Conservation (phyloP, 2,329 filamentous ascomycete species). For the Claviceps sp. region DNA sequence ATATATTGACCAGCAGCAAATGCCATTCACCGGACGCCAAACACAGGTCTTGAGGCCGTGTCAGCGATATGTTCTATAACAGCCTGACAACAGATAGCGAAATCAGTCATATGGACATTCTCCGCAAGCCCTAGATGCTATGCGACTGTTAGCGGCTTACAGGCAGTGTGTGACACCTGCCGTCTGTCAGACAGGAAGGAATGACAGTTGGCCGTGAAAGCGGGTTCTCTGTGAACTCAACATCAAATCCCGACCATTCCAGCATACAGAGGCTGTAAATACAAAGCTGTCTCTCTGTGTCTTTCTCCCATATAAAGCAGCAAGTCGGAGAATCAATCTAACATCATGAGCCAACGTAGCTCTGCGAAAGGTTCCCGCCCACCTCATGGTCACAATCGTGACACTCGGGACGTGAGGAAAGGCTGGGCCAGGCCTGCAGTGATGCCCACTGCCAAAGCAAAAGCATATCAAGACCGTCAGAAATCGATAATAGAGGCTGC, state of each 20-base stretch:
- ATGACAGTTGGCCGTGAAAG: neutral
- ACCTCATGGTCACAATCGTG: neutral
- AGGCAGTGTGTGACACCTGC: neutral
- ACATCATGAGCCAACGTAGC: neutral
- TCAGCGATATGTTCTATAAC: no score
- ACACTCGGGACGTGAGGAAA: neutral
- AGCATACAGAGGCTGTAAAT: neutral
- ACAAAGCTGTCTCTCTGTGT: neutral
- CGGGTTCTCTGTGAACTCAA: neutral
- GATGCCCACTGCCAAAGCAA: conserved; percentile 13
- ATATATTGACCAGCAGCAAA: no score
- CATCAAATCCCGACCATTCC: neutral
- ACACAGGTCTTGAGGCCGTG: no score
- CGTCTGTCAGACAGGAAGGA: neutral
- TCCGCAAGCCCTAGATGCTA: neutral
- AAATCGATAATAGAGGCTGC: conserved; percentile 8
- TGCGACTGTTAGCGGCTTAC: neutral
- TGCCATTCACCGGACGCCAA: no score
- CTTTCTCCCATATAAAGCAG: no score
- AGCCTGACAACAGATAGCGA: no score
- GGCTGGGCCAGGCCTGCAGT: neutral
- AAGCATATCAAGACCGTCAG: conserved; percentile 10
- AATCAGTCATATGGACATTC: no score
- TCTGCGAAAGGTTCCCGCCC: neutral
- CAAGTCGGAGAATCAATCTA: neutral